phyloP scores from a whole-genome alignment of 495 filamentous ascomycete genomes.

The Polyplosphaeria fusca region DNA sequence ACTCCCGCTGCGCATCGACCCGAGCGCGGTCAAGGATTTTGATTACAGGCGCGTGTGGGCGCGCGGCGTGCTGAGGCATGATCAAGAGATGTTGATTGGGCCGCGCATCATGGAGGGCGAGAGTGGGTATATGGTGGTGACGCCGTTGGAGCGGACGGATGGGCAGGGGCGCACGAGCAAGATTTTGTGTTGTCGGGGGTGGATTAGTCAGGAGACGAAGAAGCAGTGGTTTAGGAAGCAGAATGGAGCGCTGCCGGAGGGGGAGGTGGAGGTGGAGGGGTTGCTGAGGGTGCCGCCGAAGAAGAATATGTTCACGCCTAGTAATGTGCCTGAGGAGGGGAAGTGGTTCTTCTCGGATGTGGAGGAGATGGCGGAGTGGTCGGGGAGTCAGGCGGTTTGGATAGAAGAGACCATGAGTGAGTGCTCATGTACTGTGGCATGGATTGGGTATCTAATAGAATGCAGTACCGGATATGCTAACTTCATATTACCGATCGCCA shows the following conservation, averaged over 20 bases:
- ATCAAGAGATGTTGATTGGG: conserved; percentile 92
- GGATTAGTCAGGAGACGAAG: conserved; percentile 72
- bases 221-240: conserved; percentile 59
- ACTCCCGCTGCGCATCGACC: conserved; percentile 77
- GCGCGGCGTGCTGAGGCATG: conserved; percentile 73
- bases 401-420: conserved; percentile 93
- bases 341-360: conserved; percentile 97
- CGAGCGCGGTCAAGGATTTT: conserved; percentile 75
- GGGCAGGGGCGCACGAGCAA: conserved; percentile 46
- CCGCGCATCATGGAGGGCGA: conserved; percentile 85
- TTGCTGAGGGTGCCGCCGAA: conserved; percentile 86
- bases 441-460: conserved; percentile 26
- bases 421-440: conserved; percentile 1
- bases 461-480: conserved; percentile 68
- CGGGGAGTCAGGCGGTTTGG: conserved; percentile 86
- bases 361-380: conserved; percentile 81
- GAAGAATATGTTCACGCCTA: conserved; percentile 96
- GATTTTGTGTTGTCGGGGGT: conserved; percentile 81
- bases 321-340: conserved; percentile 73
- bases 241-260: conserved; percentile 56
- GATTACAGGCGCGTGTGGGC: conserved; percentile 84
- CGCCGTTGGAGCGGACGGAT: conserved; percentile 70
- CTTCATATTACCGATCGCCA: conserved; percentile 63
- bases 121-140: conserved; percentile 86
- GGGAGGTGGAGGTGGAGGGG: conserved; percentile 74